A percentile compares a stretch with the other conserved stretches of the same genome.
phyloP scores from a whole-genome alignment of 768 basidiomycete genomes.

The Suillus luteus region DNA sequence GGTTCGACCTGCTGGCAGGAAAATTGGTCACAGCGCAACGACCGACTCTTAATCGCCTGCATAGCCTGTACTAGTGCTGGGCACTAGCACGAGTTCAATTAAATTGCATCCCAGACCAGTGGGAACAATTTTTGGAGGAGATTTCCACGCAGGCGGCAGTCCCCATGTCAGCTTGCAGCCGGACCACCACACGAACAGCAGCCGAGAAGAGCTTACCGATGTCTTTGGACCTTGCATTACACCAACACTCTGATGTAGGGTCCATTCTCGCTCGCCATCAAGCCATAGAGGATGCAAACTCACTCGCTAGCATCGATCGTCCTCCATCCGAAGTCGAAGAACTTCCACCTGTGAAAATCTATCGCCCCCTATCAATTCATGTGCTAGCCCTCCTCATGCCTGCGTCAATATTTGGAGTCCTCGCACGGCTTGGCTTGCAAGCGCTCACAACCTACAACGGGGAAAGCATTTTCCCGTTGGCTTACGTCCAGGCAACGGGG shows the following conservation, averaged over 20 bases:
- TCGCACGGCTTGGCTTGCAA: slow-evolving; percentile 77
- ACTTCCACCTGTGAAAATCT: slow-evolving; percentile 38
- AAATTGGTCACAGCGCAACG: background rate
- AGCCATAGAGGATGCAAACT: slow-evolving; percentile 35
- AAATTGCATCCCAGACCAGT: background rate
- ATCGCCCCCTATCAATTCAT: slow-evolving; percentile 59
- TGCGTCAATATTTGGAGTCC: slow-evolving; percentile 80
- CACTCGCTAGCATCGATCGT: slow-evolving; percentile 44
- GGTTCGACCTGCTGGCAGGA: background rate
- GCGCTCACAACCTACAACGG: slow-evolving; percentile 78
- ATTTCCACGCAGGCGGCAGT: background rate
- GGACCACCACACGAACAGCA: background rate
- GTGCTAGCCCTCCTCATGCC: slow-evolving; percentile 76
- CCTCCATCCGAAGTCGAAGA: slow-evolving; percentile 39
- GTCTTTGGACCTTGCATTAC: background rate
- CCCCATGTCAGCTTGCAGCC: too few relatives aligned
- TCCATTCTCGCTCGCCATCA: slow-evolving; percentile 37
- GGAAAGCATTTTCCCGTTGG: slow-evolving; percentile 74
- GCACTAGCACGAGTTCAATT: background rate
- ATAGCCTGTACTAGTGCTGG: background rate
- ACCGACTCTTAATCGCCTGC: background rate
- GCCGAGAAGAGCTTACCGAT: background rate
- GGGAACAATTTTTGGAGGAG: too few relatives aligned
- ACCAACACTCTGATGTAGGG: slow-evolving; percentile 33
- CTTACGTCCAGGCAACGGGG: slow-evolving; percentile 85